Percentiles rank a stretch among this genome's conserved stretches.
Evolutionary conservation across 164 flowering plant species (phyloP).

Genomic region (Paratinospora sagittata): DNA sequence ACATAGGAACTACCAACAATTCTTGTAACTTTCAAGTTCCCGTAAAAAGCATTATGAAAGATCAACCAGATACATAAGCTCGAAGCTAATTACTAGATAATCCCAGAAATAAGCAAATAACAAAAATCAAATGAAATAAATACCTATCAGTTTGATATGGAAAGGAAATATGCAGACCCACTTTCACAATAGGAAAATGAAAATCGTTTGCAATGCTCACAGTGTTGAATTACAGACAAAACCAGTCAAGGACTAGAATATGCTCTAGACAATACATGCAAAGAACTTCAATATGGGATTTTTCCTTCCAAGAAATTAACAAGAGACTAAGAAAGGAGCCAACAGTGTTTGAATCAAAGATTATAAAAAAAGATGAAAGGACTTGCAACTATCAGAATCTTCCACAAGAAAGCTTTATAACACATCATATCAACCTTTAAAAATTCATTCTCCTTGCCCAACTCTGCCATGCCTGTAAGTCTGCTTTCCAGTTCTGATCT

Average conservation of each 20-base stretch:
- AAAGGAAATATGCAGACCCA: neutral
- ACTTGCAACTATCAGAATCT: neutral
- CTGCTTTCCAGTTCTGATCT: conserved; percentile 60
- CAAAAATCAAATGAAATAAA: neutral
- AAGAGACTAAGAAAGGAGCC: neutral
- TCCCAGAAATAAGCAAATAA: neutral
- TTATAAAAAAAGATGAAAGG: too few relatives aligned
- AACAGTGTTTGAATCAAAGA: neutral
- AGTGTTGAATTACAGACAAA: neutral
- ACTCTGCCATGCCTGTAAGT: conserved; percentile 39
- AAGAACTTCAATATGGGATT: neutral
- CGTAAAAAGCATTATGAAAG: neutral
- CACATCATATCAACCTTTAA: conserved; percentile 45
- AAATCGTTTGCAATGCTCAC: neutral
- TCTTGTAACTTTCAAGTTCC: neutral
- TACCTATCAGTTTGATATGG: too few relatives aligned
- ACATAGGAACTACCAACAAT: neutral
- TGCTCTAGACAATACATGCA: neutral
- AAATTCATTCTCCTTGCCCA: conserved; percentile 56
- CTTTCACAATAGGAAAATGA: neutral
- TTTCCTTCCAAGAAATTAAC: neutral
- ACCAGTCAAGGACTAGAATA: neutral
- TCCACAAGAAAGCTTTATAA: neutral
- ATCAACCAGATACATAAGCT: neutral
- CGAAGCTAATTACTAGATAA: neutral